phyloP scores from a whole-genome alignment of 352 stramenopile species.

The Pythium apleroticum region DNA sequence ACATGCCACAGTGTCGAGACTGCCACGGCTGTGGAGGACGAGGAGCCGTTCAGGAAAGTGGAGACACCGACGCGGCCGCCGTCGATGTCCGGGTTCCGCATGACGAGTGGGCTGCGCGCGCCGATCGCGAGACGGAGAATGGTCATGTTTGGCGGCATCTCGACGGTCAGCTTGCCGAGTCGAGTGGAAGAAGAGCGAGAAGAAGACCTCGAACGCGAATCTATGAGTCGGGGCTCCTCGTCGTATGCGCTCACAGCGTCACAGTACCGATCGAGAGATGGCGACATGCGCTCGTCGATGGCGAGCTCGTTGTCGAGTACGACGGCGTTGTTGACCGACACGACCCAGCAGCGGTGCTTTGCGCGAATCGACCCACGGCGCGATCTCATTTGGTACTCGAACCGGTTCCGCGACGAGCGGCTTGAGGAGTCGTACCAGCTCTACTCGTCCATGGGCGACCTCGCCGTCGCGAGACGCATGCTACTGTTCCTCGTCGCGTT shows the following conservation, averaged over 20 bases:
- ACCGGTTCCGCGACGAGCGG: slow-evolving; percentile 67
- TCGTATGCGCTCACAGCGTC: slow-evolving; percentile 11
- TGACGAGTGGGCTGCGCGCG: slow-evolving; percentile 14
- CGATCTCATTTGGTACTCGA: slow-evolving; percentile 57
- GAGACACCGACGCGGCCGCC: slow-evolving; percentile 20
- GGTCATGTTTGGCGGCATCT: slow-evolving; percentile 30
- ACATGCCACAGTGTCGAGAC: not conserved
- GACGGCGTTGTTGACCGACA: slow-evolving; percentile 24
- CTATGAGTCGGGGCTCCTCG: slow-evolving; percentile 12
- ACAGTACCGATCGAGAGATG: slow-evolving; percentile 13
- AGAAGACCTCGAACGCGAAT: slow-evolving; percentile 13
- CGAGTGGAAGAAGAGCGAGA: slow-evolving; percentile 31
- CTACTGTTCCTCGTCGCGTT: slow-evolving; percentile 61
- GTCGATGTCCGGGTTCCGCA: slow-evolving; percentile 7
- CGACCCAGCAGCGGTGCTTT: slow-evolving; percentile 36
- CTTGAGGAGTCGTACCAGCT: slow-evolving; percentile 82
- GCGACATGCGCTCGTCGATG: slow-evolving; percentile 35
- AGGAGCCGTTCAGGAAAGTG: slow-evolving; percentile 23
- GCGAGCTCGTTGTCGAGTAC: slow-evolving; percentile 35
- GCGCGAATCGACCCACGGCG: slow-evolving; percentile 52
- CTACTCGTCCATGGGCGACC: slow-evolving; percentile 70
- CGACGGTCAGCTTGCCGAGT: slow-evolving; percentile 19
- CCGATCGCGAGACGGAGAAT: slow-evolving; percentile 18
- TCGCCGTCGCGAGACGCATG: slow-evolving; percentile 54
- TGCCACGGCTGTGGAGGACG: not conserved